Conservation (phyloP, 2,329 filamentous ascomycete genomes). For the Westerdykella ornata region DNA sequence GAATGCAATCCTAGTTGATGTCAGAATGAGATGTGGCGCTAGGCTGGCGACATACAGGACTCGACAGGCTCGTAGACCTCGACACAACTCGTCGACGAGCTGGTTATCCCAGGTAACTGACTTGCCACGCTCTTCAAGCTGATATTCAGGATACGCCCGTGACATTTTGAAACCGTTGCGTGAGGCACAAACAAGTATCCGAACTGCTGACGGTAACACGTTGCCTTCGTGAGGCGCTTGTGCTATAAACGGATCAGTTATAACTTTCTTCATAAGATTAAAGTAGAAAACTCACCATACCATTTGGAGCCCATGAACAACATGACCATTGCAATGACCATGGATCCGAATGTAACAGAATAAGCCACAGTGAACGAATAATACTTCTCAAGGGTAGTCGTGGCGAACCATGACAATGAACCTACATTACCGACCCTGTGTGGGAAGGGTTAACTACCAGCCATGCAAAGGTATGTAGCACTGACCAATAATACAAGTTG, state of each 20-base stretch:
- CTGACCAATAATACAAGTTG: conserved; percentile 37
- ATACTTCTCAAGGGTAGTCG: conserved; percentile 60
- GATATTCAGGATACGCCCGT: conserved; percentile 21
- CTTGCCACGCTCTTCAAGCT: conserved; percentile 15
- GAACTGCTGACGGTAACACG: conserved; percentile 19
- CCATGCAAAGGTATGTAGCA: background rate
- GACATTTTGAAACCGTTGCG: conserved; percentile 24
- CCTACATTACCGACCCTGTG: conserved; percentile 52
- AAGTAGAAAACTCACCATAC: conserved; percentile 9
- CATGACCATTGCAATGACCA: conserved; percentile 54
- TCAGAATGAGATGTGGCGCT: background rate
- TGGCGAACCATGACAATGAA: conserved; percentile 57
- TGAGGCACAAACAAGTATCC: conserved; percentile 22
- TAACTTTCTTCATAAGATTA: background rate
- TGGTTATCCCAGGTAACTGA: conserved; percentile 21
- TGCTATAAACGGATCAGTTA: conserved; percentile 4
- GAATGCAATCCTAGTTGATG: conserved; percentile 21
- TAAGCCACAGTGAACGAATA: conserved; percentile 62
- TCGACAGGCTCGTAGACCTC: conserved; percentile 28
- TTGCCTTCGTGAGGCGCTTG: conserved; percentile 18
- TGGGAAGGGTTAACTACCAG: background rate
- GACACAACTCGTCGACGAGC: conserved; percentile 24
- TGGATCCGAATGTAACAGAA: conserved; percentile 56
- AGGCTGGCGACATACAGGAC: conserved; percentile 15
- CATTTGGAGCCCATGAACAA: conserved; percentile 36